phyloP scores from a whole-genome alignment of 305 asterid species.

The Fraxinus albicans region DNA sequence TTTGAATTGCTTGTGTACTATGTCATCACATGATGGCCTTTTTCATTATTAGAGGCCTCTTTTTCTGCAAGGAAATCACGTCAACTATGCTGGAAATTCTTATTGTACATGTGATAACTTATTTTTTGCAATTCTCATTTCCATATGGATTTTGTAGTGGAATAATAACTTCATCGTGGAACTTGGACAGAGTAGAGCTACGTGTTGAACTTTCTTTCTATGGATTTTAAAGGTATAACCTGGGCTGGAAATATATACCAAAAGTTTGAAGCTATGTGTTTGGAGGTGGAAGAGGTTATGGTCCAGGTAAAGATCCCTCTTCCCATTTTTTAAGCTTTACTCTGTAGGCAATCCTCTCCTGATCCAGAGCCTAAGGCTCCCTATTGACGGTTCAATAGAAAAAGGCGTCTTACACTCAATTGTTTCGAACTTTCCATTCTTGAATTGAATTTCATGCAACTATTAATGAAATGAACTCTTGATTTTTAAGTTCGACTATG shows the following conservation, averaged over 20 bases:
- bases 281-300: slow-evolving; percentile 52
- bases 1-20: neutral
- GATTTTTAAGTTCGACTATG: neutral
- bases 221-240: slow-evolving; percentile 45
- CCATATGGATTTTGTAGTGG: neutral
- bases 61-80: neutral
- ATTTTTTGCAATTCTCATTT: neutral
- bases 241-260: slow-evolving; percentile 49
- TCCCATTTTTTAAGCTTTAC: neutral
- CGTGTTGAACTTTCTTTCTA: slow-evolving; percentile 8
- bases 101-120: neutral
- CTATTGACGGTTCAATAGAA: neutral
- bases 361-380: neutral
- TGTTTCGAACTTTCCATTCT: neutral
- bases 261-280: slow-evolving; percentile 50
- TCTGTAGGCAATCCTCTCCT: neutral
- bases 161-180: neutral
- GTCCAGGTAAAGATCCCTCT: slow-evolving; percentile 34
- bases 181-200: neutral
- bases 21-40: neutral
- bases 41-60: neutral
- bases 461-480: neutral
- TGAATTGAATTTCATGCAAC: neutral
- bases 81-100: neutral
- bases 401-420: neutral